Base-by-base conservation (phyloP, 139 green algal species). In the Spirogloea muscicola region DNA sequence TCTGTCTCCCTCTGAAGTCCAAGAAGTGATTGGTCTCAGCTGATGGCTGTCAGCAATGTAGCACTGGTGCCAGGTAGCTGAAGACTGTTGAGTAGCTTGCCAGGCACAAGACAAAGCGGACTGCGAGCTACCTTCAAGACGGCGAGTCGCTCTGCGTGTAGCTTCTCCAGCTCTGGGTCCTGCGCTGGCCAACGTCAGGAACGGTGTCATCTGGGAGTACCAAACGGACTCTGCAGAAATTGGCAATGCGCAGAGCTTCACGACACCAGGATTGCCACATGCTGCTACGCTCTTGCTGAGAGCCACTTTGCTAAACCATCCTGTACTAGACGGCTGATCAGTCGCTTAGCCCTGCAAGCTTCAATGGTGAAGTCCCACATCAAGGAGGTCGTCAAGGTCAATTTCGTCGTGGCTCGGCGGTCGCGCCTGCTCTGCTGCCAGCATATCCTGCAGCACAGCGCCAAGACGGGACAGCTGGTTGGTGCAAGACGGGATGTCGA, bases 1-100 rank as follows among this genome's bases (percentile, higher is more conserved):
- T 98, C 93, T 40, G 25, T 25, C 37, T 72, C 63, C 63, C 49
- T 72, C 63, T 72, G 59, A 33, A 62, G 18, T 33, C 52, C 7
- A 6, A 33, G 52, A 33, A 62, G 5, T 43, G n/a, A 55, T n/a
- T n/a, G 21, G 21, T 21, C 46, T 21, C 21, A 21, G 46, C 46
- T 21, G n/a, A 55, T 55, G 46, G 21, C 46, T 31, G 21, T 21
- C 46, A 55, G 46, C 46, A 21, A 21, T 31, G 21, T 21, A 55
- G 21, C 21, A 55, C 46, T 21, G 21, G 21, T 31, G 40, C 52
- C 38, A 62, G 40, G 7, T 43, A 39, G 40, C 31, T 7, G 52
- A 62, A 39, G 9, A 39, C 38, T 31, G 52, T 7, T 7, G 52
- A 62, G 52, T 9, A 62, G 52, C 38, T 31, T 31, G 7, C 31